Evolutionary conservation across 768 basidiomycete genomes (phyloP), one percentile per base, ranked within the genome.

Genomic region (Lanmaoa pseudosensibilis): DNA sequence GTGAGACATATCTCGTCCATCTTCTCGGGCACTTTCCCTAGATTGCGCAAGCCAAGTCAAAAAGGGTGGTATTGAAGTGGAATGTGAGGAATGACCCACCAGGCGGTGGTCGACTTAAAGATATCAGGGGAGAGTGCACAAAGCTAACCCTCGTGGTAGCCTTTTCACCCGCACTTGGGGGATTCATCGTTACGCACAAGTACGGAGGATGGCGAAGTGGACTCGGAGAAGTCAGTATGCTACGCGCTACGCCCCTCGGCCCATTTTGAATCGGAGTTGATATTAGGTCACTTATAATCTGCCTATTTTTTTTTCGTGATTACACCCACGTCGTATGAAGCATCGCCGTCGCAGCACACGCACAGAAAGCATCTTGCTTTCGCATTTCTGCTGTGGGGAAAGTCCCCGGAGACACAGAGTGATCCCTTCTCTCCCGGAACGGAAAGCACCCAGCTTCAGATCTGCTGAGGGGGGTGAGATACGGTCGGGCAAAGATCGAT

Each of bases 371-470:
- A 62, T 55, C 56, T 52, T 54, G 69, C 76, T 79, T 78, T 79
- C 74, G 59, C 53, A 54, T 60, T 79, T 75, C 59, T 44, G 86
- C 89, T 90, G 89, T 86, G 89, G 89, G 89, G 88, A 90, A 91
- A 90, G 89, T 90, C 89, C 87, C 89, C 89, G 89, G 89, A 90
- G 89, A 82, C 73, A 80, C 86, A 86, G 88, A 88, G 83, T 68
- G 57, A 65, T 65, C 74, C 79, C 72, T 76, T 75, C 78, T 82
- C 76, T 71, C 75, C 77, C 77, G 60, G 50, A 65, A 78, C 64
- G 88, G 88, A 88, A 86, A 90, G 79, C 87, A 70, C 76, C 86
- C 83, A 80, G 78, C 84, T 78, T 75, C 74, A 90, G 87, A 83
- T 79, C 80, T 79, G 84, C 78, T 80, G 82, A 85, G 82, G 73